Evolutionary conservation across 352 stramenopile species (phyloP), one percentile per base, ranked within the genome.

Genomic region (Phytophthora chlamydospora): DNA sequence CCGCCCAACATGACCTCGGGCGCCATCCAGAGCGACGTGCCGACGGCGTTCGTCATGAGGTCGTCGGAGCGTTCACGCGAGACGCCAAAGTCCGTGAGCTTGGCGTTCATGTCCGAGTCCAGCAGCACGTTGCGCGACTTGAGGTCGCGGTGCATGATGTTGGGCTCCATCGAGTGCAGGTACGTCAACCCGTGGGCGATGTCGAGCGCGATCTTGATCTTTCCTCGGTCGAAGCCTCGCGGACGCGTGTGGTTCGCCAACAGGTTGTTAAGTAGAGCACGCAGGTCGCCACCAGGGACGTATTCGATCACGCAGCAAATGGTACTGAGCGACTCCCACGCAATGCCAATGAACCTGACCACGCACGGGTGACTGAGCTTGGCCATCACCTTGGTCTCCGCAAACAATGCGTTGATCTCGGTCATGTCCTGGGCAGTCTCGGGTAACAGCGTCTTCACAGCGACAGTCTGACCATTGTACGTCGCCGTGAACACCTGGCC

Each of bases 41-140:
- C 76, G 6, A 86, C 72, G 43, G 70, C 70, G 9, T 73, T 76
- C 2, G 74, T 84, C 66, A 86, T 81, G 6, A 70, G 49, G 10
- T 60, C 62, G 27, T 83, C 75, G 16, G 62, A 66, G 16, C 64
- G 61, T 16, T 82, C 69, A 14, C 74, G 53, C 0, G 75, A 87
- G 12, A 81, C 66, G 2, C 75, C 77, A 59, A 89, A 88, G 63
- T 86, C 80, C 27, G 77, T 88, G 24, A 89, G 66, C 38, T 88
- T 88, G 0, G 77, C 75, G 42, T 81, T 61, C 36, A 81, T 24
- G 8, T 83, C 51, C 4, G 58, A 73, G 19, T 42, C 76, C 1
- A 94, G 66, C 39, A 94, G 62, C 27, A 94, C 78, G 58, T 94
- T 94, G 38, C 83, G 83, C 29, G 81, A 91, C 68, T 94, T 94